A percentile compares a stretch with the other conserved stretches of the same genome.
phyloP scores from a whole-genome alignment of 2,329 filamentous ascomycete genomes.

The Sporothrix globosa region DNA sequence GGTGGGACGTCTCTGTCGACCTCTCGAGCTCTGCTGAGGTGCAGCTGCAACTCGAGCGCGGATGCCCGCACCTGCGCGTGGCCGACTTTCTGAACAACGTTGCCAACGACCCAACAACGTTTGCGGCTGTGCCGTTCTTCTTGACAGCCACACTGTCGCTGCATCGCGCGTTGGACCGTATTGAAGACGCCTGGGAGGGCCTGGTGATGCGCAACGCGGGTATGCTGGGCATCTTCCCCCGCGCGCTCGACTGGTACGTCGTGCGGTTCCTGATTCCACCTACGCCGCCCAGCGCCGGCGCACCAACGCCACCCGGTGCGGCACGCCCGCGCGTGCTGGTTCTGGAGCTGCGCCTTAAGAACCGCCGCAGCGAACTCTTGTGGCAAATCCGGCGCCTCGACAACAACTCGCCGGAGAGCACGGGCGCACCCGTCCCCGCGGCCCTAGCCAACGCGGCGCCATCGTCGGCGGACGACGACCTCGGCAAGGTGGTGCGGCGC shows the following conservation, averaged over 20 bases:
- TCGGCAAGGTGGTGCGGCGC: conserved; percentile 48
- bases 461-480: conserved; percentile 40
- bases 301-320: neutral
- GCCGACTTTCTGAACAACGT: conserved; percentile 61
- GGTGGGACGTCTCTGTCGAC: conserved; percentile 61
- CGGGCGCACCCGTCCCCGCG: neutral
- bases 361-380: conserved; percentile 53
- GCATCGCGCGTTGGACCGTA: conserved; percentile 61
- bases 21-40: conserved; percentile 58
- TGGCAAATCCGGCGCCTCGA: conserved; percentile 55
- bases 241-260: conserved; percentile 60
- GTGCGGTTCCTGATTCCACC: conserved; percentile 56
- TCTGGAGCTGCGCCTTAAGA: conserved; percentile 57
- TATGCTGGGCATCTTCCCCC: conserved; percentile 55
- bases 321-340: conserved; percentile 46
- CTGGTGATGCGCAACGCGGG: conserved; percentile 50
- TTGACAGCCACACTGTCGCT: conserved; percentile 66
- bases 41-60: conserved; percentile 60
- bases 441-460: neutral
- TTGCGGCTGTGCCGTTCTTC: conserved; percentile 56
- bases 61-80: conserved; percentile 70
- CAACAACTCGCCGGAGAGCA: conserved; percentile 33
- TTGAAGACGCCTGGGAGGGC: conserved; percentile 60
- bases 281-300: conserved; percentile 29
- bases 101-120: conserved; percentile 60